Conservation (phyloP, 257 asterid genomes). For the Nicotiana tomentosiformis region DNA sequence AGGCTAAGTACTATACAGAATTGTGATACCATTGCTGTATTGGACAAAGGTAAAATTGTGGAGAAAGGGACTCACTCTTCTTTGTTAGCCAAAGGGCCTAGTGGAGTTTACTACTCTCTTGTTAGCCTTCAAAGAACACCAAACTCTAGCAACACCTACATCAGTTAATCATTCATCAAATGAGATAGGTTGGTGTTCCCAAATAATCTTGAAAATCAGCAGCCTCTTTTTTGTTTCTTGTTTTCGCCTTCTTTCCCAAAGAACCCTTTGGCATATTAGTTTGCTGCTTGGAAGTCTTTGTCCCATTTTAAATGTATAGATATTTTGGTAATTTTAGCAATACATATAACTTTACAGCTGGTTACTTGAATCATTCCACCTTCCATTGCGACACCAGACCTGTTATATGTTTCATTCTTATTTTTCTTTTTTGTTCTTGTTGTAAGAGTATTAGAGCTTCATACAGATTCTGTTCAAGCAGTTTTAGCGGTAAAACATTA, state of each 20-base stretch:
- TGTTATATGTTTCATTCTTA: neutral
- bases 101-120: constrained; percentile 65
- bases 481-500: neutral
- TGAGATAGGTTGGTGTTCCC: neutral
- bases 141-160: neutral
- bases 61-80: constrained; percentile 77
- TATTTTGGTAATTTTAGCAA: neutral
- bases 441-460: neutral
- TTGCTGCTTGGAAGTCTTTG: neutral
- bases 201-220: neutral
- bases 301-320: neutral
- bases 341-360: neutral
- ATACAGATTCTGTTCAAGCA: neutral
- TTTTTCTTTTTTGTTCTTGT: neutral
- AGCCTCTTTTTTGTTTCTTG: neutral
- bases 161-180: neutral
- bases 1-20: constrained; percentile 69
- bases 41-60: constrained; percentile 65
- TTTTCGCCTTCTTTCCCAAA: neutral
- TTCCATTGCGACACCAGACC: neutral
- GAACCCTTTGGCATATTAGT: neutral
- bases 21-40: constrained; percentile 64
- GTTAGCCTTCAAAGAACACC: constrained; percentile 59
- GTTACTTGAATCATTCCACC: neutral
- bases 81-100: constrained; percentile 46